These are phyloP conservation scores for Babesia bovis DNA, from an alignment of 169 alveolate species.

Conservation along the genomic window DNA sequence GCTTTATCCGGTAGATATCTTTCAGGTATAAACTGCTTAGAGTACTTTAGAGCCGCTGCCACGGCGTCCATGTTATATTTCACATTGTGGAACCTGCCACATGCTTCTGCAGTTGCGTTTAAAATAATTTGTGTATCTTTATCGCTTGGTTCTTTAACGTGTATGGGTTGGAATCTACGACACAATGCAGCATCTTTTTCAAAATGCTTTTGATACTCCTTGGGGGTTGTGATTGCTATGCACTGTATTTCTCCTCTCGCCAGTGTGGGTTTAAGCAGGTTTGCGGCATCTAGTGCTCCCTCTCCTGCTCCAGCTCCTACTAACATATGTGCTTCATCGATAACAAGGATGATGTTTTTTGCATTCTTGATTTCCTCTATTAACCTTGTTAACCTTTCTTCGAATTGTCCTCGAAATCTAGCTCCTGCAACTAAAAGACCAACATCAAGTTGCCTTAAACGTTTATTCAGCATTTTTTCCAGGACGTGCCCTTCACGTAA, in stretches of 20 bases:
- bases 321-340: conserved; percentile 87
- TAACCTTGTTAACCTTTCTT: conserved; percentile 84
- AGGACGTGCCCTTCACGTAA: conserved; percentile 12
- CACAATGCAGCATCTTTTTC: conserved; percentile 85
- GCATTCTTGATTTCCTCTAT: conserved; percentile 79
- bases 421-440: conserved; percentile 84
- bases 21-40: conserved; percentile 76
- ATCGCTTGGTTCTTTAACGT: conserved; percentile 77
- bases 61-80: conserved; percentile 70
- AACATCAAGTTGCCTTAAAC: conserved; percentile 61
- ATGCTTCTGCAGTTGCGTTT: conserved; percentile 76
- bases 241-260: conserved; percentile 86
- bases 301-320: conserved; percentile 83
- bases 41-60: conserved; percentile 54
- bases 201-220: conserved; percentile 73
- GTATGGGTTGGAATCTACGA: conserved; percentile 85
- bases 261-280: conserved; percentile 85
- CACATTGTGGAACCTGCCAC: conserved; percentile 83
- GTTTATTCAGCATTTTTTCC: conserved; percentile 24
- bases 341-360: conserved; percentile 81
- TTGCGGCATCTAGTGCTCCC: conserved; percentile 89
- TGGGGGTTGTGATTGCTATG: conserved; percentile 77
- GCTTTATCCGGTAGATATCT: conserved; percentile 84
- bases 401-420: conserved; percentile 88
- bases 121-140: conserved; percentile 75